These are phyloP conservation scores for Yamagishiella unicocca DNA, from an alignment of 139 green algal species.

Conservation along the genomic window DNA sequence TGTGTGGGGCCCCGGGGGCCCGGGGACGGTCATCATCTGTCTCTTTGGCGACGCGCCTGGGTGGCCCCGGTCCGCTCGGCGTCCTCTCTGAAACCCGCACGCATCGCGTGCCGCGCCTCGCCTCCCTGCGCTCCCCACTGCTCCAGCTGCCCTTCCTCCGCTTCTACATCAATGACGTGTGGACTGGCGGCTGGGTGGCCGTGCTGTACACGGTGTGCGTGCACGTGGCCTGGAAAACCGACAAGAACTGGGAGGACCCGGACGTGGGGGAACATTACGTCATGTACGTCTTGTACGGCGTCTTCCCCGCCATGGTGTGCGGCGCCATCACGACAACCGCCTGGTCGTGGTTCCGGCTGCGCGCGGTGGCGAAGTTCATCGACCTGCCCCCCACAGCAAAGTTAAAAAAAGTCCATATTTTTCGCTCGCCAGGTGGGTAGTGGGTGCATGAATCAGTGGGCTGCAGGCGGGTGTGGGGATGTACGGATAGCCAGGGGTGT, in stretches of 20 bases:
- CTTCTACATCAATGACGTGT: neutral
- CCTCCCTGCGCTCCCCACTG: neutral
- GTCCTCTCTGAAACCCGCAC: neutral
- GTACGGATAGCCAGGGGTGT: neutral
- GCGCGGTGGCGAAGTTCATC: neutral
- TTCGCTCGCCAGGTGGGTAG: conserved; percentile 4
- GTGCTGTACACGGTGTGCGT: conserved; percentile 5
- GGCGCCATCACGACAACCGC: neutral
- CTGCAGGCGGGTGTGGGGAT: neutral
- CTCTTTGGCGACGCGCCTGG: neutral
- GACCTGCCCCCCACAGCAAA: neutral
- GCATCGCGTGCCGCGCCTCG: neutral
- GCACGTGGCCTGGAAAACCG: neutral
- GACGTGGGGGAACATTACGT: neutral
- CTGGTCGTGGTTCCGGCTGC: conserved; percentile 12
- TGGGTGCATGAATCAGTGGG: neutral
- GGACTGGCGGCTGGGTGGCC: conserved; percentile 25
- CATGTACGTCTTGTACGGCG: conserved; percentile 46
- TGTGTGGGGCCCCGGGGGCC: neutral
- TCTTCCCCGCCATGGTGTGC: conserved; percentile 29
- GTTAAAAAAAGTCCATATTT: conserved; percentile 42
- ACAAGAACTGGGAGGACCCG: neutral
- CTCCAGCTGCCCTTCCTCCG: conserved; percentile 25
- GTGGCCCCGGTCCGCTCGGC: neutral
- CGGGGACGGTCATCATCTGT: neutral